Base-by-base conservation (phyloP, 768 basidiomycete genomes). In the Jaapia argillacea region DNA sequence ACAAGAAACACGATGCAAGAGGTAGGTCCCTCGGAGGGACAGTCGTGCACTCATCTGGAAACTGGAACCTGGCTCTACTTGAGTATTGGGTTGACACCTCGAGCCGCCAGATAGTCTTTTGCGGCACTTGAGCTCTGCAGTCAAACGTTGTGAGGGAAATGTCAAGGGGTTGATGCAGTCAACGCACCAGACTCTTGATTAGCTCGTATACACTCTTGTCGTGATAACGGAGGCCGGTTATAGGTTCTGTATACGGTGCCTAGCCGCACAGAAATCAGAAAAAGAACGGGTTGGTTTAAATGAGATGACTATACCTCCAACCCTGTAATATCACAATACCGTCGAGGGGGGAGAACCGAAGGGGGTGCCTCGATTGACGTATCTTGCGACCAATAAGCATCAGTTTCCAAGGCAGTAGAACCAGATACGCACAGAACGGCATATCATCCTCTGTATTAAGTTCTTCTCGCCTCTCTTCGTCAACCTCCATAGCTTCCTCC, bases 161-260 rank as follows among this genome's bases (percentile, higher is more conserved):
- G 18, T 3, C 6, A 20, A 24, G 28, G 24, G 24, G 20, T 23
- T n/a, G 21, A 38, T 25, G 12, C 24, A n/a, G 40, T 21, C 5
- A 25, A 51, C 70, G 47, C 40, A 86, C 87, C 54, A 91, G 61
- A 40, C 74, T 71, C 56, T 85, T 85, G 49, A 90, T 76, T 23
- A 87, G 65, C 38, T 87, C 85, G 55, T 88, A 90, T n/a, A 90
- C 75, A 48, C 78, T 85, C 66, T 85, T 87, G 67, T 90, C 82
- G 48, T 90, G 83, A 56, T 84, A 90, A 3, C 88, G 72, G 6
- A 91, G 66, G 1, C 80, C 79, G 0, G 86, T 88, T 2, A 77
- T 74, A 4, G 88, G 87, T 51, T 91, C 85, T 0, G 84, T 89
- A 50, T 90, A 90, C 1, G 82, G 85, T 0, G 84, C 86, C 85